Evolutionary conservation across 1,139 yeast genomes (phyloP).

Genomic region (Scheffersomyces cryptocercus): DNA sequence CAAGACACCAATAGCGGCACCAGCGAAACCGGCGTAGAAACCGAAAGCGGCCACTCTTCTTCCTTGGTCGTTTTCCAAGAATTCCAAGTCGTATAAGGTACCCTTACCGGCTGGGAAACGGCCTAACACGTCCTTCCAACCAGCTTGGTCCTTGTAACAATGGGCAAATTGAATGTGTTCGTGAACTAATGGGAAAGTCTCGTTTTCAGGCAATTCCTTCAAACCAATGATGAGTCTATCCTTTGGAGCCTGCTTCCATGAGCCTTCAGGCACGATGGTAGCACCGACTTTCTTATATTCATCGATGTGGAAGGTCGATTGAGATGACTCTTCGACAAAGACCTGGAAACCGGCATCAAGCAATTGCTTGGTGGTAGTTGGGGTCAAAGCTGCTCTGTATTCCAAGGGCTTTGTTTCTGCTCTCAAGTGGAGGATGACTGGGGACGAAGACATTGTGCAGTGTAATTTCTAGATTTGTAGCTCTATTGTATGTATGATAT

Average conservation of each 20-base stretch:
- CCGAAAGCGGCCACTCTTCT: constrained; percentile 99
- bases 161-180: constrained; percentile 98
- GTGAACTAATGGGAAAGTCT: constrained; percentile 87
- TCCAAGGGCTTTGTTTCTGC: constrained; percentile 97
- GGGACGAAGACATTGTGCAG: constrained; percentile 8
- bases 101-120: constrained; percentile 94
- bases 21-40: constrained; percentile 97
- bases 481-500: not conserved
- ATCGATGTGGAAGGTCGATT: constrained; percentile 70
- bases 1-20: constrained; percentile 92
- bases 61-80: constrained; percentile 89
- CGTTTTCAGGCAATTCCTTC: constrained; percentile 91
- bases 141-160: constrained; percentile 95
- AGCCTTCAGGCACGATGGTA: constrained; percentile 84
- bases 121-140: constrained; percentile 88
- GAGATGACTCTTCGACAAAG: constrained; percentile 83
- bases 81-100: constrained; percentile 87
- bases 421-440: constrained; percentile 74
- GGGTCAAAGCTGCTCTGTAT: constrained; percentile 96
- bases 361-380: constrained; percentile 80
- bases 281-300: constrained; percentile 87
- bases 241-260: constrained; percentile 89
- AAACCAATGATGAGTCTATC: constrained; percentile 90
- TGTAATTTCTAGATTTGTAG: too few relatives aligned
- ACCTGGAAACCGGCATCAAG: constrained; percentile 87